A percentile compares a stretch with the other conserved stretches of the same genome.
Evolutionary conservation across 73 alveolate species (phyloP).

Genomic region (Paramecium biaurelia): DNA sequence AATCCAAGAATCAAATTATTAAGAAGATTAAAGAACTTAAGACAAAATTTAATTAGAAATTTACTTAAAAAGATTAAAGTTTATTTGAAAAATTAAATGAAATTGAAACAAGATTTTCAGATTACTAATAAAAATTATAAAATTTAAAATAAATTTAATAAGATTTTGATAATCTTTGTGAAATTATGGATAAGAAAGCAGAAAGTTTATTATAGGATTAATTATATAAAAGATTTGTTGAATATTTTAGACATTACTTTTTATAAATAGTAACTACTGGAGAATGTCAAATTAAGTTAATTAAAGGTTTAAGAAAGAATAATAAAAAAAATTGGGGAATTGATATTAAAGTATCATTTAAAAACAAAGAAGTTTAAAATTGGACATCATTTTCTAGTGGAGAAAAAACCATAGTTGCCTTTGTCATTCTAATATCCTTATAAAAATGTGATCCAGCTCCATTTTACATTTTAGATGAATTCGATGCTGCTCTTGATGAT

Average conservation of each 20-base stretch:
- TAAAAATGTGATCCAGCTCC: conserved; percentile 94
- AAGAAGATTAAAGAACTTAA: conserved; percentile 14
- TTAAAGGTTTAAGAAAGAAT: background rate
- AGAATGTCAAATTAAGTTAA: conserved; percentile 1
- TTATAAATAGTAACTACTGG: background rate
- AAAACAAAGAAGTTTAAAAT: background rate
- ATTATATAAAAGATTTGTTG: conserved; percentile 25
- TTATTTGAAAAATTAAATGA: conserved; percentile 39
- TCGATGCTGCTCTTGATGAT: conserved; percentile 98
- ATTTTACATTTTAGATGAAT: conserved; percentile 95
- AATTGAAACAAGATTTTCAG: background rate
- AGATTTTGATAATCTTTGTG: conserved; percentile 30
- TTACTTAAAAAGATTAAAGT: background rate
- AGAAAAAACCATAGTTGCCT: conserved; percentile 95
- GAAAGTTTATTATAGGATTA: conserved; percentile 5
- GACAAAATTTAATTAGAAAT: background rate
- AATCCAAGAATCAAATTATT: background rate
- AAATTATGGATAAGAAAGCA: conserved; percentile 1
- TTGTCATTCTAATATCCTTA: conserved; percentile 91
- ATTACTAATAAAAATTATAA: background rate
- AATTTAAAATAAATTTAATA: background rate
- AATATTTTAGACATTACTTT: conserved; percentile 13
- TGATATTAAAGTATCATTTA: background rate
- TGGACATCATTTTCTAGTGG: conserved; percentile 74
- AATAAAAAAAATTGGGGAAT: conserved; percentile 28